phyloP scores from a whole-genome alignment of 495 filamentous ascomycete species.

The Hypoxylon trugodes region DNA sequence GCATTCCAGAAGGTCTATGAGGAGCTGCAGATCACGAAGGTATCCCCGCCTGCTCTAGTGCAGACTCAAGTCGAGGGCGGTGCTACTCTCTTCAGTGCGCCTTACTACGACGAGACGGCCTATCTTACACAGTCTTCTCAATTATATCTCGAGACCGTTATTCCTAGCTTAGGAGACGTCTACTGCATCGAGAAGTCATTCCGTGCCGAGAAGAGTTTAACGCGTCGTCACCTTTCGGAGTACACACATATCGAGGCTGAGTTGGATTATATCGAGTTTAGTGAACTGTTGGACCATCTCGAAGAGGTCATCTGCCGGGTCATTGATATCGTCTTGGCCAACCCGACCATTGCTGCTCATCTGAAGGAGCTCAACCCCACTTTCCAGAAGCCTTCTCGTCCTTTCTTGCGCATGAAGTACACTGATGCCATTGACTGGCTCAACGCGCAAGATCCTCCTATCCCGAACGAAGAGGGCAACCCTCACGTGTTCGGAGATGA shows the following conservation, averaged over 20 bases:
- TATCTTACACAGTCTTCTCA: constrained; percentile 98
- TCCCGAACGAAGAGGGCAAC: constrained; percentile 90
- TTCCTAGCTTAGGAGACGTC: constrained; percentile 90
- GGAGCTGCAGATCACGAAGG: constrained; percentile 80
- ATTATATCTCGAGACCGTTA: constrained; percentile 95
- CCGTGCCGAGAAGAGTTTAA: constrained; percentile 95
- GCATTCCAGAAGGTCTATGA: constrained; percentile 86
- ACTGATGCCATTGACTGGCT: constrained; percentile 94
- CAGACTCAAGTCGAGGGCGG: constrained; percentile 99
- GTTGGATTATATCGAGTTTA: constrained; percentile 94
- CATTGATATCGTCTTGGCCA: constrained; percentile 74
- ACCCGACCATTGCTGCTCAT: constrained; percentile 72
- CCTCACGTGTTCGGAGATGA: constrained; percentile 94
- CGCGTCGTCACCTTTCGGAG: constrained; percentile 91
- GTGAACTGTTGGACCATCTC: constrained; percentile 88
- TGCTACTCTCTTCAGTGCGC: constrained; percentile 89
- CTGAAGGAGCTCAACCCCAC: constrained; percentile 86
- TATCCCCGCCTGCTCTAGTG: constrained; percentile 95
- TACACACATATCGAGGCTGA: constrained; percentile 98
- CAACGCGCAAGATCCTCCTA: constrained; percentile 75
- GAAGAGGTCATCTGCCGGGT: constrained; percentile 90
- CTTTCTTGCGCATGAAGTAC: constrained; percentile 97
- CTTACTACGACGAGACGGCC: constrained; percentile 93
- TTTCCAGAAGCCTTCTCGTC: constrained; percentile 83
- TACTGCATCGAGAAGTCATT: constrained; percentile 99